Base-by-base conservation (phyloP, 139 green algal species). In the Chlamydomonas asymmetrica region DNA sequence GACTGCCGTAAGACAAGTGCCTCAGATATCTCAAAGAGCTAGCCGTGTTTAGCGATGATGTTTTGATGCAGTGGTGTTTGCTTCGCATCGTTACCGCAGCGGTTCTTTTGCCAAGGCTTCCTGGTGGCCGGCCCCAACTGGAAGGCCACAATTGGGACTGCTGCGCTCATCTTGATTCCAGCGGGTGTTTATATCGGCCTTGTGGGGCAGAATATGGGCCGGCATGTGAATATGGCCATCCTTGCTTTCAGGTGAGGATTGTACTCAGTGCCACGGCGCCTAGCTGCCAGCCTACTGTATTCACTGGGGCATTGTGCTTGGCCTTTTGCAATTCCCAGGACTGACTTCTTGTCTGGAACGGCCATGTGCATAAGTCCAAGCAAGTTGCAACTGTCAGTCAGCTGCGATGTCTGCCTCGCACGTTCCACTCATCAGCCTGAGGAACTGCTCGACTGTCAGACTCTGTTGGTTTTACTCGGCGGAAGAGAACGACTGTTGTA, bases 121-220 rank as follows among this genome's bases (percentile, higher is more conserved):
- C 71, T 85, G 20, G 69, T 88, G 41, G 83, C 86, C 61, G 92
- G 93, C 0, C 93, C 93, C 1, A 94, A 94, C 75, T 96, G 87
- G 84, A 93, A 91, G 68, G 88, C 85, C 4, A 62, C 91, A 13
- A 41, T 93, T 22, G 87, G 78, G 3, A 91, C 85, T 0, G 61
- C 84, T 1, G 39, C 83, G 22, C 72, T 97, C 27, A 88, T 97
- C 27, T 13, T 89, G 0, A 82, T 63, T 0, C 92, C 93, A 13
- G 76, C 81, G 8, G 89, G 78, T 37, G 75, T 95, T 4, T 96
- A 89, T 84, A 75, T 94, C 38, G 78, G 70, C 0, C 88, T 94
- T 35, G 84, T 94, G 32, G 87, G 85, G 5, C 82, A 84, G 0
- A 89, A 91, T 50, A 74, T 95, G 63, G 83, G 75, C 6, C 40